phyloP scores from a whole-genome alignment of 2,329 filamentous ascomycete genomes.

The Paramyrothecium roridum region DNA sequence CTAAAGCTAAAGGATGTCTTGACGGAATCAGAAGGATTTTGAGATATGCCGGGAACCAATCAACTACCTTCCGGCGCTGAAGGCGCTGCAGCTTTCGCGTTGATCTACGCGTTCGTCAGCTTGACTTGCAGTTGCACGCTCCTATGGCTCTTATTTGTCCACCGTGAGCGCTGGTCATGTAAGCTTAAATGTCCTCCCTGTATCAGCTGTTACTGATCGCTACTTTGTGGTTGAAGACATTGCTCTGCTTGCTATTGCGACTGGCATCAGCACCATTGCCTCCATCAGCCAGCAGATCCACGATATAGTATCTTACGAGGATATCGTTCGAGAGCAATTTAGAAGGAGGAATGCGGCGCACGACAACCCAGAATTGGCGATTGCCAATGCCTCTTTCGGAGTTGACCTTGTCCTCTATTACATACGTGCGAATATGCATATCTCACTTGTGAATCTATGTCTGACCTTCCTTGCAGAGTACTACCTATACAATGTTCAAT shows the following conservation, averaged over 20 bases:
- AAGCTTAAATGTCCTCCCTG: neutral
- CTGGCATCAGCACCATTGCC: neutral
- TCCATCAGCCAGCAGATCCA: neutral
- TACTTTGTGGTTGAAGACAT: neutral
- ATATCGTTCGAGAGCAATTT: neutral
- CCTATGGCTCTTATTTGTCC: neutral
- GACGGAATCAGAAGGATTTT: too few species aligned
- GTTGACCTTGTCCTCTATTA: neutral
- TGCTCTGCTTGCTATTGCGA: neutral
- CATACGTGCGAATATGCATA: neutral
- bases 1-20: too few species aligned
- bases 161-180: neutral
- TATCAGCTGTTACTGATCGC: too few species aligned
- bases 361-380: neutral
- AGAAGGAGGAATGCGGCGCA: neutral
- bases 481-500: neutral
- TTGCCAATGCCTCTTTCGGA: neutral
- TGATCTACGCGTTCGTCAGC: neutral
- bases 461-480: neutral
- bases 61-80: neutral
- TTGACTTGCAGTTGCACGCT: neutral
- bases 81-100: neutral
- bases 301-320: neutral
- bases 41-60: neutral
- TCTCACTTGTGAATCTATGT: neutral